phyloP scores from a whole-genome alignment of 1,139 yeast species.

The Candida dubliniensis region DNA sequence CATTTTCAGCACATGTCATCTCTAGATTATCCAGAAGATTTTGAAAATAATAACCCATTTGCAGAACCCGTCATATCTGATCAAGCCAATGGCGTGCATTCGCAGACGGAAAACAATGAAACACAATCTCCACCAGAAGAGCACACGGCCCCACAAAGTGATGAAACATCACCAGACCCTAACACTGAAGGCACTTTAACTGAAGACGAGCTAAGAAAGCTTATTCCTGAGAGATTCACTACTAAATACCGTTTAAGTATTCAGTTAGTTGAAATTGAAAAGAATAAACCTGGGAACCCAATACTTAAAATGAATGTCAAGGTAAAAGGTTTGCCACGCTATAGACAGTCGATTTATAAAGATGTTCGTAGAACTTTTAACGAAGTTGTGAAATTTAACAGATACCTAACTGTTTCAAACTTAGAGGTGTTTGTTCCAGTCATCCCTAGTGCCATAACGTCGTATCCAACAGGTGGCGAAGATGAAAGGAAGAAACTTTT shows the following conservation, averaged over 20 bases:
- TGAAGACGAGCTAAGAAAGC: constrained; percentile 40
- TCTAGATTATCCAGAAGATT: constrained; percentile 64
- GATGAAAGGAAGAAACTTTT: constrained; percentile 69
- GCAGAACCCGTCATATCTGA: constrained; percentile 28
- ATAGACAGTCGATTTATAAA: constrained; percentile 67
- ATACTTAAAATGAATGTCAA: constrained; percentile 44
- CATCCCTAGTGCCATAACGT: constrained; percentile 69
- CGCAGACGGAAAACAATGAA: constrained; percentile 1
- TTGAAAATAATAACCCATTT: constrained; percentile 66
- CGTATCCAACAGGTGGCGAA: constrained; percentile 80
- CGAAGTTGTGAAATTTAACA: constrained; percentile 76
- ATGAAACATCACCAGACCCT: constrained; percentile 3
- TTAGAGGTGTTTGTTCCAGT: constrained; percentile 94
- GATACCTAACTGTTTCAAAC: constrained; percentile 74
- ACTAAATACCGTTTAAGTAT: constrained; percentile 32
- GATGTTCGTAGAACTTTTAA: constrained; percentile 79
- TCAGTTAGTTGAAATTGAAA: constrained; percentile 35
- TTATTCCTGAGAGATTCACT: constrained; percentile 54
- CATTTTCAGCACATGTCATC: constrained; percentile 41
- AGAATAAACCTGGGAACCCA: constrained; percentile 45
- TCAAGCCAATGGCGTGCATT: not conserved
- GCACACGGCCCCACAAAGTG: constrained; percentile 2
- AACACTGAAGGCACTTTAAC: constrained; percentile 15
- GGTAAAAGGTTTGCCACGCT: constrained; percentile 63
- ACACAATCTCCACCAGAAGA: constrained; percentile 8